Percentiles rank a stretch among this genome's conserved stretches.
Evolutionary conservation across 2,329 filamentous ascomycete species (phyloP).

Genomic region (Annulohypoxylon truncatum): DNA sequence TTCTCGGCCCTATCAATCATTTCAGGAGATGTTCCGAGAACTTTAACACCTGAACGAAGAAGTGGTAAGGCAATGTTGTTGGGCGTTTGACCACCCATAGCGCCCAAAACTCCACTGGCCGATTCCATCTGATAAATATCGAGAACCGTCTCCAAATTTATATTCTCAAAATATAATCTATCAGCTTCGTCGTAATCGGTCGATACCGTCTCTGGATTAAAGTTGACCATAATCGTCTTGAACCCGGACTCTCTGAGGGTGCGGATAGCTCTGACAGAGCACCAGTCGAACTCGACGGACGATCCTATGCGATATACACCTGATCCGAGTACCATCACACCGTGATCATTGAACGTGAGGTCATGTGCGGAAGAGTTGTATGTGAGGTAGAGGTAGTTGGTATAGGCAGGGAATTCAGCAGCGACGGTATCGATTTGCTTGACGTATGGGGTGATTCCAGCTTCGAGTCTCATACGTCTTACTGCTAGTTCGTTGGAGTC

Average conservation of each 20-base stretch:
- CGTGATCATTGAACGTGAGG: constrained; percentile 85
- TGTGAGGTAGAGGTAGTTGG: constrained; percentile 96
- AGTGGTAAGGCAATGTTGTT: constrained; percentile 97
- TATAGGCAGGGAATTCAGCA: constrained; percentile 92
- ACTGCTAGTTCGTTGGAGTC: constrained; percentile 94
- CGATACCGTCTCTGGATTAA: constrained; percentile 88
- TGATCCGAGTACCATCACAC: constrained; percentile 95
- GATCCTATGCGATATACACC: constrained; percentile 98
- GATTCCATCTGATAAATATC: constrained; percentile 93
- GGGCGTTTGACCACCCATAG: constrained; percentile 96
- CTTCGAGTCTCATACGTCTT: constrained; percentile 84
- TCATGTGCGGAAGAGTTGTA: constrained; percentile 94
- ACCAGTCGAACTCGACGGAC: constrained; percentile 99
- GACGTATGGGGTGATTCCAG: constrained; percentile 86
- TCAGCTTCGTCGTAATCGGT: constrained; percentile 97
- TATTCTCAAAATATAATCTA: constrained; percentile 95
- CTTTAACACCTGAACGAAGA: constrained; percentile 88
- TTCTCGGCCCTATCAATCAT: constrained; percentile 99
- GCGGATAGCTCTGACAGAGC: constrained; percentile 91
- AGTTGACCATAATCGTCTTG: constrained; percentile 88
- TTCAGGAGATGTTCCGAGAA: constrained; percentile 94
- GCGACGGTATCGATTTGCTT: constrained; percentile 99
- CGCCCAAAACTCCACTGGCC: constrained; percentile 86
- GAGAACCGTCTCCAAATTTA: constrained; percentile 87
- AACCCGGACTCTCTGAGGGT: constrained; percentile 84